These are phyloP conservation scores for Sporothrix sp. DNA, from an alignment of 2,329 filamentous ascomycete species.

Conservation along the genomic window DNA sequence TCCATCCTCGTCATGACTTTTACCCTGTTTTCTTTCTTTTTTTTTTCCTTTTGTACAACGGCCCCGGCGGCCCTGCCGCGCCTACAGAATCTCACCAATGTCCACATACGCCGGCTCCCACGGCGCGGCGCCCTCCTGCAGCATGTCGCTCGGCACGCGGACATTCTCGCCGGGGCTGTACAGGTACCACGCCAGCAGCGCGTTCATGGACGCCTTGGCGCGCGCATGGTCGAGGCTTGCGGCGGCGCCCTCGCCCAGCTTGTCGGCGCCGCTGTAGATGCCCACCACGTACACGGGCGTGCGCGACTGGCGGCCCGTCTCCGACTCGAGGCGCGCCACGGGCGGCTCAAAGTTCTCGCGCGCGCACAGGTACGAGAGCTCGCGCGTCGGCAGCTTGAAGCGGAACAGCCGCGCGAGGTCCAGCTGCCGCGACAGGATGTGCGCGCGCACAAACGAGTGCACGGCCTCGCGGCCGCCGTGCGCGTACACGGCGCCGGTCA, in stretches of 20 bases:
- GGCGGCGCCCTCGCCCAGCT: constrained; percentile 83
- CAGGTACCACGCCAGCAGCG: constrained; percentile 90
- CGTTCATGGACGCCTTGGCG: constrained; percentile 68
- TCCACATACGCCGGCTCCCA: constrained; percentile 63
- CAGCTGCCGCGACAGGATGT: constrained; percentile 72
- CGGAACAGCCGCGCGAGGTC: constrained; percentile 70
- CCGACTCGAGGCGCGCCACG: constrained; percentile 75
- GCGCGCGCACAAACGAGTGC: constrained; percentile 72
- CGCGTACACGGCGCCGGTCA: constrained; percentile 76
- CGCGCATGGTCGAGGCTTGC: constrained; percentile 68
- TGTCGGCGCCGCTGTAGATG: constrained; percentile 83
- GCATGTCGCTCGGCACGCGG: constrained; percentile 60
- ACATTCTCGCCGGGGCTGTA: constrained; percentile 67
- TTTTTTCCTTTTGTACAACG: constrained; percentile 4
- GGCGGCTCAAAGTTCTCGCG: constrained; percentile 84
- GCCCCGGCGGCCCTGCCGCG: background rate
- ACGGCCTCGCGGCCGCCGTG: constrained; percentile 71
- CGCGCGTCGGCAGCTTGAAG: constrained; percentile 74
- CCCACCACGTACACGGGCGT: constrained; percentile 90
- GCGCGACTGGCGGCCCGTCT: constrained; percentile 77
- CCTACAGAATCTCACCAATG: constrained; percentile 57
- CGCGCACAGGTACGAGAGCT: constrained; percentile 73
- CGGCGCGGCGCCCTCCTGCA: constrained; percentile 47
- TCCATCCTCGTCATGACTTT: too few species aligned
- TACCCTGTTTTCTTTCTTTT: background rate